Evolutionary conservation across 2,329 filamentous ascomycete species (phyloP), one percentile per base, ranked within the genome.

Genomic region (Xylariales sp.): DNA sequence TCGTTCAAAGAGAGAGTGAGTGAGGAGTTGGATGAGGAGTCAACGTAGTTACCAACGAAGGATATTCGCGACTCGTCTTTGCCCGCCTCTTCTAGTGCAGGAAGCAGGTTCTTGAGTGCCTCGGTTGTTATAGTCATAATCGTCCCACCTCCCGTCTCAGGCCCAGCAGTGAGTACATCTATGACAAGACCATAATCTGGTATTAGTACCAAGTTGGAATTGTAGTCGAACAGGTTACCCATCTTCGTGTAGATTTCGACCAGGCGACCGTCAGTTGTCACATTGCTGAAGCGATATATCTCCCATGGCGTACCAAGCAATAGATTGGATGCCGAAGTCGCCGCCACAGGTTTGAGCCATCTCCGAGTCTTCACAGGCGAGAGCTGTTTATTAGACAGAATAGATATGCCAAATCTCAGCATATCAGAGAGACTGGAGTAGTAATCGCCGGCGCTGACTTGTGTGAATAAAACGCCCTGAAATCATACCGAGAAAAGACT

Each of bases 381-480:
- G 1, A 72, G 50, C 1, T 70, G 51, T 0, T 57, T 57, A n/a
- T 60, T 63, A 9, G 51, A 51, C 12, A 72, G 55, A 44, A 73
- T 69, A 15, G 63, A 60, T 2, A 62, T 63, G n/a, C 68, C 67
- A 12, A 71, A 52, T 4, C 51, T 48, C 1, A 63, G 59, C 42
- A 72, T 54, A 51, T 73, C 70, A 4, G 54, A 53, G 1, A 60
- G 48, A 0, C 64, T 68, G 12, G 69, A 66, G 56, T 65, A 72
- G 47, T 70, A 62, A 45, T 68, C 68, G 1, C 68, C 69, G 3
- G 67, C 57, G 0, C 61, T 64, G 34, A n/a, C n/a, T 2, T 5
- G 15, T 3, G 4, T 31, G 5, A 31, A 11, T 27, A 9, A 4
- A 9, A 5, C n/a, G 21, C 20, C 15, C 12, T 3, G 29, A 16